Percentiles rank a stretch among this genome's conserved stretches.
phyloP scores from a whole-genome alignment of 306 rosid species.

The Rosa lucieae region DNA sequence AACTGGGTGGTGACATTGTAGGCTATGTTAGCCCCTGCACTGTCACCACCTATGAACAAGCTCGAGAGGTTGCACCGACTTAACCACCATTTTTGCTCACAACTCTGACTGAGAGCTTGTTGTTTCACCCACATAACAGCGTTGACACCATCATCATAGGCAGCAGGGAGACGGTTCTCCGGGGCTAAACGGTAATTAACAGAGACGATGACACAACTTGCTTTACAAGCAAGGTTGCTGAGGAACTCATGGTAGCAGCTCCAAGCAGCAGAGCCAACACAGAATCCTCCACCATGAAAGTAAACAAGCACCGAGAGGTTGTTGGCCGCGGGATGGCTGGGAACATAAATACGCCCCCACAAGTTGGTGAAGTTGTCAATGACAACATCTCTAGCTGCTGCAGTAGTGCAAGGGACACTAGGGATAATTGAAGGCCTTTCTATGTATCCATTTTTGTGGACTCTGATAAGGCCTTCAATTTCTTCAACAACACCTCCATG shows the following conservation, averaged over 20 bases:
- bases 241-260: conserved; percentile 81
- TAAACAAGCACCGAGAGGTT: conserved; percentile 60
- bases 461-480: conserved; percentile 72
- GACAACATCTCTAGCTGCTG: conserved; percentile 50
- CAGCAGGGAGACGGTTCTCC: conserved; percentile 67
- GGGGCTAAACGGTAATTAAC: conserved; percentile 74
- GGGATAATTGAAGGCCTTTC: conserved; percentile 69
- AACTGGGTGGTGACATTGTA: conserved; percentile 55
- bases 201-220: conserved; percentile 61
- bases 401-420: conserved; percentile 44
- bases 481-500: conserved; percentile 51
- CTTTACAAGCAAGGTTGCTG: conserved; percentile 49
- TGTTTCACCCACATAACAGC: conserved; percentile 72
- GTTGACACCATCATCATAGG: conserved; percentile 71
- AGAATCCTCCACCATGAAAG: conserved; percentile 96
- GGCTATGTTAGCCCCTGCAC: conserved; percentile 92
- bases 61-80: conserved; percentile 44
- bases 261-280: conserved; percentile 91
- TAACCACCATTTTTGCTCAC: conserved; percentile 69
- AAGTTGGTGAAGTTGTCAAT: conserved; percentile 53
- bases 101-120: conserved; percentile 34
- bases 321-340: conserved; percentile 27
- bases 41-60: conserved; percentile 71
- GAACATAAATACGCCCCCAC: conserved; percentile 70
- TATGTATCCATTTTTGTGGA: conserved; percentile 57